Percentiles rank a stretch among this genome's conserved stretches.
phyloP scores from a whole-genome alignment of 2,329 filamentous ascomycete species.

The Alternaria burnsii region DNA sequence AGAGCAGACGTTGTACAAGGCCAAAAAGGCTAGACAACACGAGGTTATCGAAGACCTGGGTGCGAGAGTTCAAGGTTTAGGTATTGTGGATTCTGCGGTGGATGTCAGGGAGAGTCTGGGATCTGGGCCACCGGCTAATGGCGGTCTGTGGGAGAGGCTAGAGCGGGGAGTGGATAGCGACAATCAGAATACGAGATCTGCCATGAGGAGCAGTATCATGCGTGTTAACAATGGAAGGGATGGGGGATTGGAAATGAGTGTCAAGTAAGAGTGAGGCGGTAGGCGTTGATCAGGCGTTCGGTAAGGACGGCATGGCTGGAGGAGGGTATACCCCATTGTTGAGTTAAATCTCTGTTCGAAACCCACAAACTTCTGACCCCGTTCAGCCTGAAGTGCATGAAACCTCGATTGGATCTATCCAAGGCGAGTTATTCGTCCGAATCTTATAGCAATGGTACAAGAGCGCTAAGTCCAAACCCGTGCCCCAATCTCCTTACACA shows the following conservation, averaged over 20 bases:
- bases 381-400: background rate
- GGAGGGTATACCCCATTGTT: background rate
- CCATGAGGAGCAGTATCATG: slow-evolving; percentile 5
- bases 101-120: slow-evolving; percentile 19
- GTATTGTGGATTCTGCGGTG: slow-evolving; percentile 41
- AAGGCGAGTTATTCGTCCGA: background rate
- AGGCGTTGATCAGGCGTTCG: background rate
- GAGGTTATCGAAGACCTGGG: slow-evolving; percentile 32
- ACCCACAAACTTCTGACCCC: background rate
- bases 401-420: background rate
- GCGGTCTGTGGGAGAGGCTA: background rate
- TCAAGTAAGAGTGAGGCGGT: background rate
- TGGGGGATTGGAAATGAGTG: slow-evolving; percentile 22
- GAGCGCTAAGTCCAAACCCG: background rate
- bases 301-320: background rate
- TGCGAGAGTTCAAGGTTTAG: slow-evolving; percentile 40
- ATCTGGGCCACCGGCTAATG: background rate
- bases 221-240: slow-evolving; percentile 26
- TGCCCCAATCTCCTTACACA: slow-evolving; percentile 1
- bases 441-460: background rate
- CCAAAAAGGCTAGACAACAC: slow-evolving; percentile 17
- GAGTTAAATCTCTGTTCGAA: background rate
- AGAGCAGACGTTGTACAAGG: slow-evolving; percentile 34
- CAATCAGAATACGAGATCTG: background rate
- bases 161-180: background rate